Evolutionary conservation across 2,329 filamentous ascomycete species (phyloP).

Genomic region (Proliferodiscus dingleyae): DNA sequence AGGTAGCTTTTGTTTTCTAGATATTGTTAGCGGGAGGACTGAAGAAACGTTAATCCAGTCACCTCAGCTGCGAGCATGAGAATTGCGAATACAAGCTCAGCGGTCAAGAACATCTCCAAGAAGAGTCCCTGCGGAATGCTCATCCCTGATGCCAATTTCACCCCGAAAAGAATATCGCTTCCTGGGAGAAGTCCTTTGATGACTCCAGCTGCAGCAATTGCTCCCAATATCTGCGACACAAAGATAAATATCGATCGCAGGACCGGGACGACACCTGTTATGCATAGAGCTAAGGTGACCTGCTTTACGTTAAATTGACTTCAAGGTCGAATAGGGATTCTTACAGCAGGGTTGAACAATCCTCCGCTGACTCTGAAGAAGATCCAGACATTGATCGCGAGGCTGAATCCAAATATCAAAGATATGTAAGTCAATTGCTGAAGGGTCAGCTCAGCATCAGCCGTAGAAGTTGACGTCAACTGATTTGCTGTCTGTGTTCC

Average conservation of each 20-base stretch:
- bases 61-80: conserved; percentile 47
- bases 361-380: conserved; percentile 50
- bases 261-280: no score
- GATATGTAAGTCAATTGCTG: conserved; percentile 36
- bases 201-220: conserved; percentile 37
- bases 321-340: no score
- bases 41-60: conserved; percentile 39
- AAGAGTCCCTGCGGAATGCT: conserved; percentile 42
- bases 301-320: no score
- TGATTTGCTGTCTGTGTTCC: conserved; percentile 28
- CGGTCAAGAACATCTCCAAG: conserved; percentile 45
- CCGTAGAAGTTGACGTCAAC: conserved; percentile 26
- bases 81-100: conserved; percentile 44
- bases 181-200: conserved; percentile 35
- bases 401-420: conserved; percentile 31
- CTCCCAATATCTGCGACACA: conserved; percentile 32
- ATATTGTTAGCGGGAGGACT: no score
- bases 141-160: conserved; percentile 37
- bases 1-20: no score
- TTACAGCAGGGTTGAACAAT: conserved; percentile 46
- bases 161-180: conserved; percentile 28
- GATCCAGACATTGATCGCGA: conserved; percentile 51
- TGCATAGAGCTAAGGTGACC: no score
- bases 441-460: conserved; percentile 37
- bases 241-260: conserved; percentile 31